Evolutionary conservation across 306 rosid species (phyloP).

Genomic region (Corylus americana): DNA sequence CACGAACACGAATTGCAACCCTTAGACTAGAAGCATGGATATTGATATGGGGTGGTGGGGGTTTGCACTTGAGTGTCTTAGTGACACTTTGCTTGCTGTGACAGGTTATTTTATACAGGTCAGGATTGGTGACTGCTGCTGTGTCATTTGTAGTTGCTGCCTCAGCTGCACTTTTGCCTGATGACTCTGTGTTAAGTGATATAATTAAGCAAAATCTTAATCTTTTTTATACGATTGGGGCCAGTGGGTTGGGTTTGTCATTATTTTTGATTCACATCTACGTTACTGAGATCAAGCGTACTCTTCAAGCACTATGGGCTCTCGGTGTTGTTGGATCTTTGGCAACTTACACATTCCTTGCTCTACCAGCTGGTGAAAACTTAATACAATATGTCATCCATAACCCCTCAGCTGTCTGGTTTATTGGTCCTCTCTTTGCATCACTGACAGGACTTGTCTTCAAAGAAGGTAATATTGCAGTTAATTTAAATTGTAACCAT

Average conservation of each 20-base stretch:
- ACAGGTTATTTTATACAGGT: conserved; percentile 80
- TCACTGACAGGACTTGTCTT: conserved; percentile 90
- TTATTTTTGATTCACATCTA: conserved; percentile 77
- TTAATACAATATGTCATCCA: conserved; percentile 60
- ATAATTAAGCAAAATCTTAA: conserved; percentile 56
- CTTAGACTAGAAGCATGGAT: not conserved
- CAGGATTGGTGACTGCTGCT: conserved; percentile 80
- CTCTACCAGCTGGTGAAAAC: conserved; percentile 62
- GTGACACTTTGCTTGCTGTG: conserved; percentile 23
- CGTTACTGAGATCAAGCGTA: conserved; percentile 77
- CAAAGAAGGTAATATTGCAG: conserved; percentile 69
- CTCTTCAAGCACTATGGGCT: conserved; percentile 84
- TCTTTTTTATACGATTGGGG: conserved; percentile 54
- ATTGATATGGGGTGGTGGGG: not conserved
- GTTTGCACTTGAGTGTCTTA: conserved; percentile 5
- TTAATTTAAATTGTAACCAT: conserved; percentile 9
- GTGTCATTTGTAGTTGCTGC: conserved; percentile 71
- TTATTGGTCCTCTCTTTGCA: conserved; percentile 89
- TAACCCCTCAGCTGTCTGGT: conserved; percentile 65
- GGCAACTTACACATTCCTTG: conserved; percentile 52
- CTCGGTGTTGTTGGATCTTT: conserved; percentile 76
- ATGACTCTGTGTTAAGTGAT: conserved; percentile 29
- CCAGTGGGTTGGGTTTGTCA: conserved; percentile 78
- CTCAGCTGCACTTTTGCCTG: conserved; percentile 64
- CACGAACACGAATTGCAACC: no score